A percentile compares a stretch with the other conserved stretches of the same genome.
Evolutionary conservation across 495 filamentous ascomycete genomes (phyloP).

Genomic region (Mycothermus thermophilus): DNA sequence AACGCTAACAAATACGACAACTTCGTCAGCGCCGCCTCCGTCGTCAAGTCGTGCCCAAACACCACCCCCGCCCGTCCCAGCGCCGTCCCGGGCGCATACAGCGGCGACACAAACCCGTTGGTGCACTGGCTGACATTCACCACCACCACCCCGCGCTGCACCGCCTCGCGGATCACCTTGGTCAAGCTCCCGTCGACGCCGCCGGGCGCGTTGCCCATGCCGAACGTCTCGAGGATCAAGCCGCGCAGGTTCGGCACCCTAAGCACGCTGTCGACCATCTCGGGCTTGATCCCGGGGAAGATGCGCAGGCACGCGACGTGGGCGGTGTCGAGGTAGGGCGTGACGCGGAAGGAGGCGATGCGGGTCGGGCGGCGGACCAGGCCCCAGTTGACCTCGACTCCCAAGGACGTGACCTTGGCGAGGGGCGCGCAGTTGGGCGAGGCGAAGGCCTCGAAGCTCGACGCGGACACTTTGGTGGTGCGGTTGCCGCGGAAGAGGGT

Average conservation of each 20-base stretch:
- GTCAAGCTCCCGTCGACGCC: slow-evolving; percentile 74
- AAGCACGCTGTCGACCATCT: slow-evolving; percentile 87
- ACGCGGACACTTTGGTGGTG: slow-evolving; percentile 76
- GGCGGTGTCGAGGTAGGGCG: slow-evolving; percentile 64
- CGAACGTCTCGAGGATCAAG: slow-evolving; percentile 87
- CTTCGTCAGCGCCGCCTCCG: slow-evolving; percentile 88
- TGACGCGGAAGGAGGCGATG: slow-evolving; percentile 62
- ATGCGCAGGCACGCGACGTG: slow-evolving; percentile 89
- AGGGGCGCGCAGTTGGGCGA: slow-evolving; percentile 73
- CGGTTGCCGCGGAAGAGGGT: slow-evolving; percentile 86
- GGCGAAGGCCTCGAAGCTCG: slow-evolving; percentile 73
- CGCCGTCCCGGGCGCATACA: slow-evolving; percentile 83
- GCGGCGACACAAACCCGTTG: slow-evolving; percentile 73
- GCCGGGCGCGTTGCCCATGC: slow-evolving; percentile 82
- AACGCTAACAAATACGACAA: slow-evolving; percentile 73
- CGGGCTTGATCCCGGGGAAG: slow-evolving; percentile 88
- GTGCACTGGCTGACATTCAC: slow-evolving; percentile 91
- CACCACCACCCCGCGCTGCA: slow-evolving; percentile 69
- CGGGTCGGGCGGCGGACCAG: slow-evolving; percentile 60
- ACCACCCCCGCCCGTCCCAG: slow-evolving; percentile 83
- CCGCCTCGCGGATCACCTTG: slow-evolving; percentile 62
- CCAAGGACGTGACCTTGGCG: slow-evolving; percentile 64
- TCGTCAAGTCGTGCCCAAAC: slow-evolving; percentile 84
- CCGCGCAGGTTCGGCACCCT: slow-evolving; percentile 65
- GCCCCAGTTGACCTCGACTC: slow-evolving; percentile 74